Conservation (phyloP, 768 basidiomycete genomes). For the Suillus cothurnatus region DNA sequence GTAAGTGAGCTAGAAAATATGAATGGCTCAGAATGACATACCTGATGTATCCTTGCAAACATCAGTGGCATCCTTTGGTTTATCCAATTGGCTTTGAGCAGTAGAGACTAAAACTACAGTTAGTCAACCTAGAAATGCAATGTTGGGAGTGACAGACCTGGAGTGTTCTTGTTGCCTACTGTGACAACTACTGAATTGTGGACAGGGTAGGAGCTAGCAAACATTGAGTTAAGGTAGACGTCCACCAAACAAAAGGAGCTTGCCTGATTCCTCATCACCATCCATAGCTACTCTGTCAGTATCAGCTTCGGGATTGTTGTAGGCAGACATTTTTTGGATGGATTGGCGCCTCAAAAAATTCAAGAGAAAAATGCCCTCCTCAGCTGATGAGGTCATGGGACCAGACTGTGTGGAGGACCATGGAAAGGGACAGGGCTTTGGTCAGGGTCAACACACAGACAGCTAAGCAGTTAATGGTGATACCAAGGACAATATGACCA, state of each 20-base stretch:
- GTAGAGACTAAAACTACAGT: neutral
- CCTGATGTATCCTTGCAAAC: neutral
- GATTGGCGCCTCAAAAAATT: neutral
- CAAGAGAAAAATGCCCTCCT: neutral
- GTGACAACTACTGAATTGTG: neutral
- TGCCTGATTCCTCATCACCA: neutral
- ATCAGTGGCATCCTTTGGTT: neutral
- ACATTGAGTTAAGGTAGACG: neutral
- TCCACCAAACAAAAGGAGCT: neutral
- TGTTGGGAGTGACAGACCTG: neutral
- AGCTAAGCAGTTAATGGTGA: neutral
- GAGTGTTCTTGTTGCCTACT: neutral
- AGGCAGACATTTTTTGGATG: neutral
- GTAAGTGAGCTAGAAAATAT: too few relatives aligned
- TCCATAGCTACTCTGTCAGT: neutral
- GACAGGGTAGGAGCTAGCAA: neutral
- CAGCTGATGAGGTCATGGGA: neutral
- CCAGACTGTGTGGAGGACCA: neutral
- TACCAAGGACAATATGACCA: neutral
- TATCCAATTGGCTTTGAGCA: neutral
- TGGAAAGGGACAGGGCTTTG: neutral
- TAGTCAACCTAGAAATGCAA: neutral
- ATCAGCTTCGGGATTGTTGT: neutral
- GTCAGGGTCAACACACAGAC: neutral
- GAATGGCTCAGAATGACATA: neutral